These are phyloP conservation scores for Zygnema cylindricum DNA, from an alignment of 139 green algal genomes.

Conservation along the genomic window DNA sequence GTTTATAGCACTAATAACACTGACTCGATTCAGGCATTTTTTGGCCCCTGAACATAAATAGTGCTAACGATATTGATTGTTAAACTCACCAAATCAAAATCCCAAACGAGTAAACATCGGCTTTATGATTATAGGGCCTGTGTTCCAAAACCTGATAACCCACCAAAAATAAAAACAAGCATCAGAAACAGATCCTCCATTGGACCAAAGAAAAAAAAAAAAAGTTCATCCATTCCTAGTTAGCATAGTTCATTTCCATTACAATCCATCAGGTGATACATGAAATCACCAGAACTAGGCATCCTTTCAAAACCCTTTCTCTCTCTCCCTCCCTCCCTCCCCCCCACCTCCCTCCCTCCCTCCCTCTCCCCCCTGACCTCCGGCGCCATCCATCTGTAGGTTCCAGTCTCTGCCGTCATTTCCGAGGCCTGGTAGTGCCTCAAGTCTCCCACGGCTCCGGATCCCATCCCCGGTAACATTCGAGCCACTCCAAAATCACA, in stretches of 20 bases:
- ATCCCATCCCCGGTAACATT: conserved; percentile 72
- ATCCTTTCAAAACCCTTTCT: too few relatives aligned
- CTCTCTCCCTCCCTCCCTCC: too few relatives aligned
- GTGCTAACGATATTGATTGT: background rate
- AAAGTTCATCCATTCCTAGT: too few relatives aligned
- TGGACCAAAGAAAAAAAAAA: too few relatives aligned
- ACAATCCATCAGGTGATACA: too few relatives aligned
- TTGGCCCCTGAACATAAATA: background rate
- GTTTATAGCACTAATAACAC: too few relatives aligned
- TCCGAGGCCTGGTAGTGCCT: background rate
- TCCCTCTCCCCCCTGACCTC: conserved; percentile 52
- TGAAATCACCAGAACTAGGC: too few relatives aligned
- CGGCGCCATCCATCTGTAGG: conserved; percentile 99
- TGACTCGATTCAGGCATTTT: too few relatives aligned
- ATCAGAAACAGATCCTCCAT: too few relatives aligned
- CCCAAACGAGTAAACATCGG: conserved; percentile 88
- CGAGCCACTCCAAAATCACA: conserved; percentile 97
- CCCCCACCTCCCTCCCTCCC: too few relatives aligned
- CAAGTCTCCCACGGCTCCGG: background rate
- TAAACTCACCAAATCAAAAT: conserved; percentile 80
- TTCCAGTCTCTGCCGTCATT: conserved; percentile 98
- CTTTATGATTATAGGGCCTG: conserved; percentile 86
- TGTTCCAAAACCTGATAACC: conserved; percentile 80
- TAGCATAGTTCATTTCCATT: too few relatives aligned
- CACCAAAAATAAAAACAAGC: too few relatives aligned